Percentiles rank a stretch among this genome's conserved stretches.
Evolutionary conservation across 768 basidiomycete species (phyloP).

Genomic region (Chalciporus sphaerocephalus): DNA sequence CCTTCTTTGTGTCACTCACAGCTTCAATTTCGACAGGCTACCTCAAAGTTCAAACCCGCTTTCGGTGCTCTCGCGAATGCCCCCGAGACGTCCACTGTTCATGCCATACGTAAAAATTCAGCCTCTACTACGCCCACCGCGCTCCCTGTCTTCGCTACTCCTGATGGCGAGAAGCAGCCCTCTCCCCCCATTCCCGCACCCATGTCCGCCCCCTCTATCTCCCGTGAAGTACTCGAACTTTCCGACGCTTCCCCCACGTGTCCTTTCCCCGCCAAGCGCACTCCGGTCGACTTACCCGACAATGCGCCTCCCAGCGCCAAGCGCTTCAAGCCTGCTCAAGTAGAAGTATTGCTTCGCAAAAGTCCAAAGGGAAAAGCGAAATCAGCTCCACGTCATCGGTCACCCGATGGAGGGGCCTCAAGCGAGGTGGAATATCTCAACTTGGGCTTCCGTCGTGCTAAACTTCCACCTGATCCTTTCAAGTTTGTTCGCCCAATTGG

Average conservation of each 20-base stretch:
- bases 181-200: background rate
- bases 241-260: constrained; percentile 8
- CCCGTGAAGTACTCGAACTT: constrained; percentile 13
- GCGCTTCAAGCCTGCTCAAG: constrained; percentile 29
- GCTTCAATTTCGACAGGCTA: constrained; percentile 1
- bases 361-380: constrained; percentile 5
- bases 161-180: constrained; percentile 36
- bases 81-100: constrained; percentile 4
- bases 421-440: constrained; percentile 25
- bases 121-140: constrained; percentile 14
- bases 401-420: constrained; percentile 16
- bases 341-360: constrained; percentile 22
- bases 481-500: constrained; percentile 10
- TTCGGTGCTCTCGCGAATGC: constrained; percentile 6
- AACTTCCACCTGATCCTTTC: constrained; percentile 17
- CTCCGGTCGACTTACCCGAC: constrained; percentile 19
- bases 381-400: constrained; percentile 9
- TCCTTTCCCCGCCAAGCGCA: constrained; percentile 30
- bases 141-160: constrained; percentile 43
- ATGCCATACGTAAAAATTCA: constrained; percentile 16
- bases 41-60: constrained; percentile 48
- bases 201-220: constrained; percentile 8
- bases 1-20: background rate
- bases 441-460: constrained; percentile 2
- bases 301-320: constrained; percentile 21